Conservation (phyloP, 2,329 filamentous ascomycete genomes). For the Fusarium secorum region DNA sequence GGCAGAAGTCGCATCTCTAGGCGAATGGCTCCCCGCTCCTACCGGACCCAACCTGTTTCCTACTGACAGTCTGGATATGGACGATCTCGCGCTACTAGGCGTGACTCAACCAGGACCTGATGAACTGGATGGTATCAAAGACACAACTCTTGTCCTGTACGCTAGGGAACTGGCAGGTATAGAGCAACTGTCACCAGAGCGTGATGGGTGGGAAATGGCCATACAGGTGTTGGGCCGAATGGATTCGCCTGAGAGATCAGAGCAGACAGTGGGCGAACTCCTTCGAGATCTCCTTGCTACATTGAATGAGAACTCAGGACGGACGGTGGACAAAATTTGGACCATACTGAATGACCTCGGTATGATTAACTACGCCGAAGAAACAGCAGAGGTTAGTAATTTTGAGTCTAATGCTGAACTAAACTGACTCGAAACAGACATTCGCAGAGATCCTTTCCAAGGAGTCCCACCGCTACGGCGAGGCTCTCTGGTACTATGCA, state of each 20-base stretch:
- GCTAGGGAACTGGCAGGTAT: conserved; percentile 71
- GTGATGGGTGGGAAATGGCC: conserved; percentile 89
- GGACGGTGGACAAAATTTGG: conserved; percentile 83
- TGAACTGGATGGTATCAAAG: conserved; percentile 73
- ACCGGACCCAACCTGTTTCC: conserved; percentile 54
- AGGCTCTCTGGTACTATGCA: conserved; percentile 90
- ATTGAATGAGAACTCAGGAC: conserved; percentile 70
- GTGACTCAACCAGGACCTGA: conserved; percentile 67
- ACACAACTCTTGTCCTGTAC: conserved; percentile 80
- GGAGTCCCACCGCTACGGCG: conserved; percentile 79
- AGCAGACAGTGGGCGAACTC: conserved; percentile 76
- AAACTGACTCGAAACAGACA: conserved; percentile 61
- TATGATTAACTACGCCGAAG: conserved; percentile 79
- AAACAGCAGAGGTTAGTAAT: conserved; percentile 77
- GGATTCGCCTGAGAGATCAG: conserved; percentile 74
- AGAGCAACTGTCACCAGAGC: conserved; percentile 56
- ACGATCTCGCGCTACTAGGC: conserved; percentile 84
- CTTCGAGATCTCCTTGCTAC: conserved; percentile 70
- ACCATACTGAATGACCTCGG: conserved; percentile 78
- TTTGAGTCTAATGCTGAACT: neutral
- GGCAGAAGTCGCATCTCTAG: conserved; percentile 83
- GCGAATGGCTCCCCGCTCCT: conserved; percentile 75
- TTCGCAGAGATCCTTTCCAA: conserved; percentile 82
- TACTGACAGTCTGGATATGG: conserved; percentile 76
- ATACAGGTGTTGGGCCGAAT: conserved; percentile 84